Conservation (phyloP, 2,329 filamentous ascomycete species). For the Penicillium sp. region DNA sequence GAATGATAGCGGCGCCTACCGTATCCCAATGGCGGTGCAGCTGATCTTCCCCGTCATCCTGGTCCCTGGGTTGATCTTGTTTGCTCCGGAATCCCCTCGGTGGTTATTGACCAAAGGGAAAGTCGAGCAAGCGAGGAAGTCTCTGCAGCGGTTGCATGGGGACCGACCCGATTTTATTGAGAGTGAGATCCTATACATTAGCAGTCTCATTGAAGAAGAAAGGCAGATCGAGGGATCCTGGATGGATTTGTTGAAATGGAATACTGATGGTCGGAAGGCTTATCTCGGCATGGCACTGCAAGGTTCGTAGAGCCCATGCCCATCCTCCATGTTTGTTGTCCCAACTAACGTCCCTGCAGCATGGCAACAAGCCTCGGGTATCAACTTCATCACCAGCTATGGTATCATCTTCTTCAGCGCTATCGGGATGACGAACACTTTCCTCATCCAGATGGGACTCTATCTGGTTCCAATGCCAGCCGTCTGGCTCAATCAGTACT, state of each 20-base stretch:
- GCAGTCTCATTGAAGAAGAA: slow-evolving; percentile 62
- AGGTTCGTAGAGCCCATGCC: slow-evolving; percentile 60
- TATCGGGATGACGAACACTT: slow-evolving; percentile 4
- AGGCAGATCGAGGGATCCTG: slow-evolving; percentile 59
- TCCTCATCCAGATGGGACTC: slow-evolving; percentile 3
- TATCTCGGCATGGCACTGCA: slow-evolving; percentile 50
- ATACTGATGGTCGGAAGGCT: not conserved
- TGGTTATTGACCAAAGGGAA: slow-evolving; percentile 77
- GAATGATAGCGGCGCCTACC: slow-evolving; percentile 65
- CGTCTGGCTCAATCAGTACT: not conserved
- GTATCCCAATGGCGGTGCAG: slow-evolving; percentile 77
- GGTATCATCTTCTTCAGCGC: slow-evolving; percentile 39
- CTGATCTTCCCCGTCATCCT: slow-evolving; percentile 78
- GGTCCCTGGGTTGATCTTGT: slow-evolving; percentile 67
- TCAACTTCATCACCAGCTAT: slow-evolving; percentile 47
- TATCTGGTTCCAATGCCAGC: not conserved
- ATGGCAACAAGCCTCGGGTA: slow-evolving; percentile 43
- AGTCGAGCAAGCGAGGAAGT: slow-evolving; percentile 61
- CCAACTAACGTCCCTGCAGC: slow-evolving; percentile 29
- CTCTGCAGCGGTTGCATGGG: slow-evolving; percentile 51
- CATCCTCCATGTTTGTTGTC: slow-evolving; percentile 19
- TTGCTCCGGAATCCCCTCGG: slow-evolving; percentile 75
- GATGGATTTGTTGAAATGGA: slow-evolving; percentile 70
- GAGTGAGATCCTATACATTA: slow-evolving; percentile 53
- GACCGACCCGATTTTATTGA: not conserved